These are phyloP conservation scores for Boechera stricta DNA, from an alignment of 345 rosid genomes.

Conservation along the genomic window DNA sequence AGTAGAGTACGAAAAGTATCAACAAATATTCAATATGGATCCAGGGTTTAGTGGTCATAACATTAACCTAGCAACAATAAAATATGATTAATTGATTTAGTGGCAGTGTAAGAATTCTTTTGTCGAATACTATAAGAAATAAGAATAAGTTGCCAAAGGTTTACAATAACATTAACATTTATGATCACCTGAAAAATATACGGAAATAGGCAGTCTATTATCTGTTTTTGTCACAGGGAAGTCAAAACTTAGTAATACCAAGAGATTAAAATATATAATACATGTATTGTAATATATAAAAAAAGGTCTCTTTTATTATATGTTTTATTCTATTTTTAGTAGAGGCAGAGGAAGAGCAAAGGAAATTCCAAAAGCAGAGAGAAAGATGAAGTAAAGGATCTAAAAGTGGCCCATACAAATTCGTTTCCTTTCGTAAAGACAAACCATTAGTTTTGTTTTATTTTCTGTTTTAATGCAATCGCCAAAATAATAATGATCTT, in stretches of 20 bases:
- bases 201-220: background rate
- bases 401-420: conserved; percentile 34
- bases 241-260: background rate
- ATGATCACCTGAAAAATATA: background rate
- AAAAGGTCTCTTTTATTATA: background rate
- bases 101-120: background rate
- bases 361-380: conserved; percentile 31
- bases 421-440: conserved; percentile 26
- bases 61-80: no score
- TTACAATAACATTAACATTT: background rate
- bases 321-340: conserved; percentile 16
- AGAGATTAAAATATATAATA: background rate
- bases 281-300: background rate
- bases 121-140: background rate
- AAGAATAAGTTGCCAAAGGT: background rate
- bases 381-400: conserved; percentile 35
- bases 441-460: background rate
- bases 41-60: background rate
- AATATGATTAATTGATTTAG: no score
- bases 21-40: background rate
- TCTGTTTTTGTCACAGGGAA: background rate
- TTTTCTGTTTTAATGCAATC: background rate
- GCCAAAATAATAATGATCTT: background rate
- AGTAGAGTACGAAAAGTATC: background rate
- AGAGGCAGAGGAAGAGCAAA: background rate